Percentiles rank a stretch among this genome's conserved stretches.
phyloP scores from a whole-genome alignment of 1,284 basidiomycete genomes.

The Ceratobasidium theobromae region DNA sequence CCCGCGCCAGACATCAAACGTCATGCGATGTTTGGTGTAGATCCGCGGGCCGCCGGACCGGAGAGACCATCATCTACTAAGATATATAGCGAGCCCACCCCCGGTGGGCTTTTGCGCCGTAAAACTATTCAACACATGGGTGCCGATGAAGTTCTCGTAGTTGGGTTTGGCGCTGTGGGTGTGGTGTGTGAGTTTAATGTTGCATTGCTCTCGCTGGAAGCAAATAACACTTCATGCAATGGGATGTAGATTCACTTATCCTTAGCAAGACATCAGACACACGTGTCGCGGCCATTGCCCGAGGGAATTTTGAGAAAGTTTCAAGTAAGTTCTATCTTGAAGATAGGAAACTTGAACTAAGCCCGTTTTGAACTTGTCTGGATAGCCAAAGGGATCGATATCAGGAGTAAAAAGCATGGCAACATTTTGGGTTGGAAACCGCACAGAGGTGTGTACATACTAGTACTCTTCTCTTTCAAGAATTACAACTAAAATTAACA shows the following conservation, averaged over 20 bases:
- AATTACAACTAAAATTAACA: slow-evolving; percentile 32
- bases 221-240: too few relatives aligned
- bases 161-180: slow-evolving; percentile 54
- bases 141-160: slow-evolving; percentile 45
- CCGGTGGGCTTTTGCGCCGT: too few relatives aligned
- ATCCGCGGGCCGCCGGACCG: too few relatives aligned
- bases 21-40: too few relatives aligned
- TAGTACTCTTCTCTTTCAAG: too few relatives aligned
- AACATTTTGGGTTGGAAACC: slow-evolving; percentile 61
- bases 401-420: slow-evolving; percentile 63
- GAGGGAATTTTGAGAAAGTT: slow-evolving; percentile 68
- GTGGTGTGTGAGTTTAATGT: slow-evolving; percentile 43
- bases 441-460: slow-evolving; percentile 50
- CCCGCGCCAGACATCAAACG: too few relatives aligned
- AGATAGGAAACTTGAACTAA: neutral
- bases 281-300: slow-evolving; percentile 70
- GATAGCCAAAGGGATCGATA: slow-evolving; percentile 48
- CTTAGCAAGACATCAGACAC: slow-evolving; percentile 62
- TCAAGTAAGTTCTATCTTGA: slow-evolving; percentile 45
- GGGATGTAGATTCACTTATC: slow-evolving; percentile 62
- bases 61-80: too few relatives aligned
- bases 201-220: neutral
- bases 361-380: neutral
- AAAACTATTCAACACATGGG: too few relatives aligned
- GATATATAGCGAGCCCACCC: too few relatives aligned